Conservation (phyloP, 2,329 filamentous ascomycete genomes). For the Nemania sp. region DNA sequence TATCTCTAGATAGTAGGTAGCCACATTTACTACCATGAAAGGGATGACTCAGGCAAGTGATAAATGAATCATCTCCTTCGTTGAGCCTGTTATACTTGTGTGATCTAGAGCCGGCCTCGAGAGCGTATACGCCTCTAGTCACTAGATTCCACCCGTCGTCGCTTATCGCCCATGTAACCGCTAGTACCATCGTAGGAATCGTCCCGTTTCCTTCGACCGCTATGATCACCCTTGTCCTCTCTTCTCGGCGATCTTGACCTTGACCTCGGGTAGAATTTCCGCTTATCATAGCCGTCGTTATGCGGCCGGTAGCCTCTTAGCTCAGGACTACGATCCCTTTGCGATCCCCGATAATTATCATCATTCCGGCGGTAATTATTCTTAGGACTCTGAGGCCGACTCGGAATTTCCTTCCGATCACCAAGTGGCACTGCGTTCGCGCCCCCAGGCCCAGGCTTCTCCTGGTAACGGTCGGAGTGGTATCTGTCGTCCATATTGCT, state of each 20-base stretch:
- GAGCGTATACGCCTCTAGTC: slow-evolving; percentile 23
- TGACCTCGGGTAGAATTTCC: slow-evolving; percentile 50
- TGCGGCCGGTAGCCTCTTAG: slow-evolving; percentile 39
- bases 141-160: slow-evolving; percentile 57
- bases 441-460: slow-evolving; percentile 54
- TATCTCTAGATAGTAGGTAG: background rate
- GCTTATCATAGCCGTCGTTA: slow-evolving; percentile 40
- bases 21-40: background rate
- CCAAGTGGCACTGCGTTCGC: slow-evolving; percentile 74
- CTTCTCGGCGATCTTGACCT: slow-evolving; percentile 57
- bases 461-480: slow-evolving; percentile 61
- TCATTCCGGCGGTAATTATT: slow-evolving; percentile 33
- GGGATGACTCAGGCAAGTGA: too few species aligned
- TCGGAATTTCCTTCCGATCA: slow-evolving; percentile 53
- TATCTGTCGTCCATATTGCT: slow-evolving; percentile 67
- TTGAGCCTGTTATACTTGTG: too few species aligned
- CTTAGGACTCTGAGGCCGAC: slow-evolving; percentile 46
- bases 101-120: too few species aligned
- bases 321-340: slow-evolving; percentile 37
- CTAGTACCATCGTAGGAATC: slow-evolving; percentile 58
- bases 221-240: slow-evolving; percentile 48
- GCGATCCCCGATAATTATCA: slow-evolving; percentile 31
- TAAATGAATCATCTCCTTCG: too few species aligned
- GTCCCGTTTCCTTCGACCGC: slow-evolving; percentile 59
- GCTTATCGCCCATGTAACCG: slow-evolving; percentile 61